Evolutionary conservation across 768 basidiomycete species (phyloP), one percentile per base, ranked within the genome.

Genomic region (Termitomyces sp.): DNA sequence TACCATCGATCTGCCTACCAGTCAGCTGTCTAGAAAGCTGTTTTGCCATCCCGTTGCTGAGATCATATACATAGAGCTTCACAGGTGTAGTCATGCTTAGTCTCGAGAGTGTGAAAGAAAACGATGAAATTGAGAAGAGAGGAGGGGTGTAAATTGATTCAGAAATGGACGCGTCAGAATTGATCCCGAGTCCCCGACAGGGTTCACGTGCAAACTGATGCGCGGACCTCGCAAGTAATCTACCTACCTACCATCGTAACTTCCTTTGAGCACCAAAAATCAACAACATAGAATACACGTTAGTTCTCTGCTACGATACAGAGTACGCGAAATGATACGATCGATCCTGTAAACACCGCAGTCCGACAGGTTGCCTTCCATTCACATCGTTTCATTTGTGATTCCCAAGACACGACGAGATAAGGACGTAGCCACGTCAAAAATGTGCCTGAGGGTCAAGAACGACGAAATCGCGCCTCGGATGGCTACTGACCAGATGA

Each of bases 1-100:
- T 86, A 0, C 95, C 95, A 61, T 97, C 92, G 53, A 97, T 93
- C 71, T 95, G 93, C 53, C 84, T 82, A 5, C 95, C 95, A 0
- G 89, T 90, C 40, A 97, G 78, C 71, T 89, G 89, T 47, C 79
- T 74, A 6, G 93, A 95, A 36, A 97, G 74, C 59, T 85, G 82
- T 54, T 81, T 79, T 6, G 93, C 95, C 65, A 96, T 78, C 42
- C 95, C 95, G 66, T 88, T 86, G 72, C 87, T 94, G 53, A 96
- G 85, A 67, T 97, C 95, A 71, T 97, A 97, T 1, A 96, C 85
- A 67, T 95, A 94, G 26, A 97, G 81, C 63, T 91, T 77, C 18
- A 97, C 93, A n/a, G 68, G 66, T 8, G 68, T 55, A 54, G 73
- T 69, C 71, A 74, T 78, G 36, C 13, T 22, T 60, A 44, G 30